These are phyloP conservation scores for Penicillium soppii DNA, from an alignment of 495 filamentous ascomycete genomes.

Conservation along the genomic window DNA sequence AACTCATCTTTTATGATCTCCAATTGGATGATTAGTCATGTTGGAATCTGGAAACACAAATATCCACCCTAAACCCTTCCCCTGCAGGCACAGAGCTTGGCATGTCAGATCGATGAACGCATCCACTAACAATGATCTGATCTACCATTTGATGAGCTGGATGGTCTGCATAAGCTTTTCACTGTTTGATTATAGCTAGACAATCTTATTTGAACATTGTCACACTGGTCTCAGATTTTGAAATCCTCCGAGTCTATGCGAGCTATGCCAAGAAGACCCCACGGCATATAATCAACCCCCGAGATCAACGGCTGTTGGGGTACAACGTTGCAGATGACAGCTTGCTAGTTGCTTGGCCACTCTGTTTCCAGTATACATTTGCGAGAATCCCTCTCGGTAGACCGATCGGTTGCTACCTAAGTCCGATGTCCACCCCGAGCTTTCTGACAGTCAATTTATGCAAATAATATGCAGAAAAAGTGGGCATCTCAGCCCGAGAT, in stretches of 20 bases:
- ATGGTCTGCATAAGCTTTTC: not conserved
- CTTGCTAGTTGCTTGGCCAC: constrained; percentile 15
- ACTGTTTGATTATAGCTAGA: not conserved
- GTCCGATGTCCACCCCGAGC: not conserved
- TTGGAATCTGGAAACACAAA: not conserved
- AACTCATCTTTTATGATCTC: no score
- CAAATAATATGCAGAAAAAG: not conserved
- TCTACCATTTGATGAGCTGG: not conserved
- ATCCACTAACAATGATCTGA: not conserved
- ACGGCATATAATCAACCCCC: constrained; percentile 4
- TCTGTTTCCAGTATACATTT: constrained; percentile 7
- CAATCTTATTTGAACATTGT: not conserved
- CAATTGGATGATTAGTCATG: no score
- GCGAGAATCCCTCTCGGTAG: constrained; percentile 12
- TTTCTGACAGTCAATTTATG: not conserved
- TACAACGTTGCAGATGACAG: constrained; percentile 12
- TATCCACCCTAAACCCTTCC: not conserved
- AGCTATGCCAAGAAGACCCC: not conserved
- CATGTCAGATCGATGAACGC: not conserved
- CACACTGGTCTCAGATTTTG: not conserved
- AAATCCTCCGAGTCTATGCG: constrained; percentile 3
- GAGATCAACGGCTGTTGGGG: constrained; percentile 1
- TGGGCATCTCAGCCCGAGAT: not conserved
- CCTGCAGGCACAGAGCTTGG: constrained; percentile 4
- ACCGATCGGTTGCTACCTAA: constrained; percentile 10